Conservation (phyloP, 768 basidiomycete species). For the Xerocomus brunneocitrinus region DNA sequence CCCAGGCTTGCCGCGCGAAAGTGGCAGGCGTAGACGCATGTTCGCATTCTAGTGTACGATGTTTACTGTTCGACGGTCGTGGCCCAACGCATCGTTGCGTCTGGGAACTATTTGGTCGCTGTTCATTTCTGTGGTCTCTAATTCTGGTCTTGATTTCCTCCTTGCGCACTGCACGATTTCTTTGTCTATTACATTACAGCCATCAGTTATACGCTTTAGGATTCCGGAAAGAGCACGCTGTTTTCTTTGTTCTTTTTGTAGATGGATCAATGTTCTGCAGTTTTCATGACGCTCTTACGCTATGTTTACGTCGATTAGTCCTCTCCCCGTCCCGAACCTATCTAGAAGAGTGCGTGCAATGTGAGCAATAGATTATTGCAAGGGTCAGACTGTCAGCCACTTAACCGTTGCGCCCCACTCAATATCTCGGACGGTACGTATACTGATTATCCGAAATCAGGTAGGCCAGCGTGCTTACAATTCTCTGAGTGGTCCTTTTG, state of each 20-base stretch:
- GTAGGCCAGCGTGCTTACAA: too few species aligned
- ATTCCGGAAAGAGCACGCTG: not conserved
- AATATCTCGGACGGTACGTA: too few species aligned
- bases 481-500: too few species aligned
- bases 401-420: too few species aligned
- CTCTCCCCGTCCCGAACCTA: not conserved
- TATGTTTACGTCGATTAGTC: not conserved
- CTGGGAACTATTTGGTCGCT: too few species aligned
- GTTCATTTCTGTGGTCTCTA: not conserved
- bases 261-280: not conserved
- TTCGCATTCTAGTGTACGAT: not conserved
- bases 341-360: not conserved
- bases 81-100: not conserved
- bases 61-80: not conserved
- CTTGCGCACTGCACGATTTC: not conserved
- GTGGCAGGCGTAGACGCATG: conserved; percentile 4
- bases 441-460: too few species aligned
- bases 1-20: not conserved
- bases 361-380: not conserved
- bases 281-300: not conserved
- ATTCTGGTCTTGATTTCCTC: not conserved
- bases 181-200: not conserved
- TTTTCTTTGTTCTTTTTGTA: not conserved
- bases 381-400: not conserved
- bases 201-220: not conserved